Conservation (phyloP, 768 basidiomycete genomes). For the Naganishia vishniacii region DNA sequence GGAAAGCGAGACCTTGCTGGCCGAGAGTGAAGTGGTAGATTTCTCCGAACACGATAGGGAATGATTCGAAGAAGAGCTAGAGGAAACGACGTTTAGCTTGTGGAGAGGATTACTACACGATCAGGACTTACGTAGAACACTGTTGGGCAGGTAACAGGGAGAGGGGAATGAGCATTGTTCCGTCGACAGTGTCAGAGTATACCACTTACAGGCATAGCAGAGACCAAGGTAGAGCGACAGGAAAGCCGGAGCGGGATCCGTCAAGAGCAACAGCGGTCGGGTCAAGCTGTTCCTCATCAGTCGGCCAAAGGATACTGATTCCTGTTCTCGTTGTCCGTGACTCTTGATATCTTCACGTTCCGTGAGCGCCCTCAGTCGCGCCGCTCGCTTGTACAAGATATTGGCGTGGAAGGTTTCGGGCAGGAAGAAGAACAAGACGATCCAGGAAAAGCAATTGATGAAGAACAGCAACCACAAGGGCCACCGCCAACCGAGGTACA, state of each 20-base stretch:
- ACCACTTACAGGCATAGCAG: slow-evolving; percentile 13
- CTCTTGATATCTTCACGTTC: slow-evolving; percentile 33
- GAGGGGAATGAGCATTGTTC: neutral
- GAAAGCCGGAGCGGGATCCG: slow-evolving; percentile 37
- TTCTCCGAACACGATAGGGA: slow-evolving; percentile 27
- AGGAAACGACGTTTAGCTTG: neutral
- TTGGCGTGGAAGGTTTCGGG: slow-evolving; percentile 36
- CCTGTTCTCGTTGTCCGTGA: slow-evolving; percentile 41
- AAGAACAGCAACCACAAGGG: slow-evolving; percentile 35
- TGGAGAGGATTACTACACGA: no score
- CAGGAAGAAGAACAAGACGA: slow-evolving; percentile 32
- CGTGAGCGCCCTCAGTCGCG: slow-evolving; percentile 30
- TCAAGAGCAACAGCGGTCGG: slow-evolving; percentile 40
- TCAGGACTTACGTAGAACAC: slow-evolving; percentile 22
- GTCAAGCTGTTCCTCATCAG: slow-evolving; percentile 36
- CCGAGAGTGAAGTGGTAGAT: slow-evolving; percentile 26
- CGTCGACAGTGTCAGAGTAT: neutral
- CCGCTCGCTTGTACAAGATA: slow-evolving; percentile 34
- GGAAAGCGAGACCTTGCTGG: slow-evolving; percentile 20
- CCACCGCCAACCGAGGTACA: slow-evolving; percentile 34
- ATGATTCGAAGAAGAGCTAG: slow-evolving; percentile 27
- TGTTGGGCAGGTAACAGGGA: neutral
- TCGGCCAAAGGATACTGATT: slow-evolving; percentile 29
- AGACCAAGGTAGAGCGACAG: slow-evolving; percentile 24
- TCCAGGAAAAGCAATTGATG: slow-evolving; percentile 30